A percentile compares a stretch with the other conserved stretches of the same genome.
Conservation (phyloP, 2,329 filamentous ascomycete species). For the Trichoderma koningiopsis region DNA sequence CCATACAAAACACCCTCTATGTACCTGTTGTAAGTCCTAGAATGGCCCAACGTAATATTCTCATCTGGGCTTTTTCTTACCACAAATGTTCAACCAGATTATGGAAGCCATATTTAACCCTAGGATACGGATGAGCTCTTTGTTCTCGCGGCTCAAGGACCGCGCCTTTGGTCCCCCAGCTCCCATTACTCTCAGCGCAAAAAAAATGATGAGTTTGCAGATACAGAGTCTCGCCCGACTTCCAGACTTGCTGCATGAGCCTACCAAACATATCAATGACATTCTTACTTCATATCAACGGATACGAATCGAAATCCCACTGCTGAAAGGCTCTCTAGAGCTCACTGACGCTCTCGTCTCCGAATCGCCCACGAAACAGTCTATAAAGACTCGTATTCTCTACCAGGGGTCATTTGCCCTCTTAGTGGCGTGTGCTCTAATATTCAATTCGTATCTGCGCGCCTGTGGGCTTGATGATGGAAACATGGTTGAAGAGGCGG, state of each 20-base stretch:
- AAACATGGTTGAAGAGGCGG: slow-evolving; percentile 28
- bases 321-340: slow-evolving; percentile 6
- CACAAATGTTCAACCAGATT: slow-evolving; percentile 30
- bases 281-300: slow-evolving; percentile 30
- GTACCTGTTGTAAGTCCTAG: slow-evolving; percentile 37
- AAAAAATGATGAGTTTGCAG: slow-evolving; percentile 21
- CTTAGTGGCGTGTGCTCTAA: slow-evolving; percentile 1
- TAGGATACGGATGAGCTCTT: slow-evolving; percentile 32
- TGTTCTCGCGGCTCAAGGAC: slow-evolving; percentile 27
- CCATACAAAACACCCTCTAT: slow-evolving; percentile 37
- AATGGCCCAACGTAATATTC: background rate
- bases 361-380: background rate
- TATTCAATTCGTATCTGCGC: slow-evolving; percentile 32
- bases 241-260: slow-evolving; percentile 30
- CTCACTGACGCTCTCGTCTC: background rate
- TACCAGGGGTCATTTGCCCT: slow-evolving; percentile 15
- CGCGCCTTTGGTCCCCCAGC: slow-evolving; percentile 6
- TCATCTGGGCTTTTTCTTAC: background rate
- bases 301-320: slow-evolving; percentile 28
- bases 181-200: background rate
- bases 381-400: slow-evolving; percentile 17
- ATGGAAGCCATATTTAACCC: slow-evolving; percentile 39
- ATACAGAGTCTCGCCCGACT: slow-evolving; percentile 28
- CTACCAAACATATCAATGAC: slow-evolving; percentile 27
- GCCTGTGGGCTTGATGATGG: slow-evolving; percentile 28